Conservation (phyloP, 371 early-diverging fungal genomes). For the Rhizoclosmatium hyalinum region DNA sequence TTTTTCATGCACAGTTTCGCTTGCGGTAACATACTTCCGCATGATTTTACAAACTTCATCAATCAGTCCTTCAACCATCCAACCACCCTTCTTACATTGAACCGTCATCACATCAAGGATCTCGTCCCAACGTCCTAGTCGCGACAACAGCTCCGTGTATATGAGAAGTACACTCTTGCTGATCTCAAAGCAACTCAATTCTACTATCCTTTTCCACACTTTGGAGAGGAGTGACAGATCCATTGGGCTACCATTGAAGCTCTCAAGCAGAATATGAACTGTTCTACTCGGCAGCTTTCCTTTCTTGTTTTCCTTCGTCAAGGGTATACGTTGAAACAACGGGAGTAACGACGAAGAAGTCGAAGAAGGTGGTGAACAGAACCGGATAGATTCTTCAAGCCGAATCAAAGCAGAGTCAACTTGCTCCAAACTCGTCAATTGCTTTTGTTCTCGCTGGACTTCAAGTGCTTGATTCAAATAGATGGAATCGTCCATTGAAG, state of each 20-base stretch:
- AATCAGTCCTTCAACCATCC: slow-evolving; percentile 7
- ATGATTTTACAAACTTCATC: neutral
- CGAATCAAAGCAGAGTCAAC: neutral
- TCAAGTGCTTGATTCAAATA: slow-evolving; percentile 13
- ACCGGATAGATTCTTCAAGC: slow-evolving; percentile 5
- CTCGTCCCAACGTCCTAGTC: slow-evolving; percentile 1
- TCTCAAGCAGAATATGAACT: neutral
- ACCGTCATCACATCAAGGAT: neutral
- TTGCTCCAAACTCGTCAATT: neutral
- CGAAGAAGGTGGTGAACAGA: neutral
- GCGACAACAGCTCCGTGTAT: slow-evolving; percentile 15
- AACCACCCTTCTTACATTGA: slow-evolving; percentile 1
- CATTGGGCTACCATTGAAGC: slow-evolving; percentile 6
- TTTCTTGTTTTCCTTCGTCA: neutral
- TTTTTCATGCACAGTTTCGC: neutral
- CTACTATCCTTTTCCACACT: slow-evolving; percentile 5
- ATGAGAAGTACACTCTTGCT: slow-evolving; percentile 1
- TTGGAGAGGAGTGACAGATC: slow-evolving; percentile 1
- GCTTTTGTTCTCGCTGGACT: no score
- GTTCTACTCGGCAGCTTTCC: neutral
- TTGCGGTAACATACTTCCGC: neutral
- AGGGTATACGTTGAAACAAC: neutral
- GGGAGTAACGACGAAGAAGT: neutral
- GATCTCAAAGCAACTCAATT: neutral
- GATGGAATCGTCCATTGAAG: neutral